These are phyloP conservation scores for Russula griseocarnosa DNA, from an alignment of 768 basidiomycete species.

Conservation along the genomic window DNA sequence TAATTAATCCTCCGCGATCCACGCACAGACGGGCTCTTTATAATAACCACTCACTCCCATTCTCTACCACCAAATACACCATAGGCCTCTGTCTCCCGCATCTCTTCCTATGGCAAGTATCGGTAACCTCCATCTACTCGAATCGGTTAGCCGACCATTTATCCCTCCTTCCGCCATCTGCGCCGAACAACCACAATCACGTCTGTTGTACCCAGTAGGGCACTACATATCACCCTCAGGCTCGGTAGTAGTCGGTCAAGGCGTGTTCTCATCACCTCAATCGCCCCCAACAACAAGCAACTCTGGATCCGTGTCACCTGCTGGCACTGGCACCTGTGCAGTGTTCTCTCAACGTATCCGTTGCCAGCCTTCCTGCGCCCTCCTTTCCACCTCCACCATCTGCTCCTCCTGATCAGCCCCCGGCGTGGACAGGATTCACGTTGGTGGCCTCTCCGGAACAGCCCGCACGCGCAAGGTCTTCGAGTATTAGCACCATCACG, in stretches of 20 bases:
- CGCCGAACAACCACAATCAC: conserved; percentile 42
- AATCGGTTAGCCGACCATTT: conserved; percentile 54
- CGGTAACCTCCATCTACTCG: conserved; percentile 45
- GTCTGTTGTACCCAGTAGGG: conserved; percentile 78
- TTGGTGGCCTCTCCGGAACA: conserved; percentile 37
- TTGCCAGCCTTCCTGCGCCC: conserved; percentile 43
- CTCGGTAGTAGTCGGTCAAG: conserved; percentile 34
- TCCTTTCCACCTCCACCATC: conserved; percentile 25
- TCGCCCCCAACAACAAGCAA: conserved; percentile 42
- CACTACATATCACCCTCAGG: conserved; percentile 72
- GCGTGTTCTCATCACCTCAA: conserved; percentile 50
- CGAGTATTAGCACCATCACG: conserved; percentile 65
- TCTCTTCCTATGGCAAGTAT: conserved; percentile 19
- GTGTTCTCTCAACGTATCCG: conserved; percentile 40
- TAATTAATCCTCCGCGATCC: too few species aligned
- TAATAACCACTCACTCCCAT: too few species aligned
- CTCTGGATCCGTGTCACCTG: conserved; percentile 29
- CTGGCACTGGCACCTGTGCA: not conserved
- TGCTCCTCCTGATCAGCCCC: conserved; percentile 17
- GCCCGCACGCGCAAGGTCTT: conserved; percentile 48
- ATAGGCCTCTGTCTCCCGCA: conserved; percentile 32
- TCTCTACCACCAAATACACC: conserved; percentile 34
- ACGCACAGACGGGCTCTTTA: too few species aligned
- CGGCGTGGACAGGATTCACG: not conserved
- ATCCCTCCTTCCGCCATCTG: conserved; percentile 45